Conservation (phyloP, 805 yeast species). For the Wickerhamomyces strasburgensis region DNA sequence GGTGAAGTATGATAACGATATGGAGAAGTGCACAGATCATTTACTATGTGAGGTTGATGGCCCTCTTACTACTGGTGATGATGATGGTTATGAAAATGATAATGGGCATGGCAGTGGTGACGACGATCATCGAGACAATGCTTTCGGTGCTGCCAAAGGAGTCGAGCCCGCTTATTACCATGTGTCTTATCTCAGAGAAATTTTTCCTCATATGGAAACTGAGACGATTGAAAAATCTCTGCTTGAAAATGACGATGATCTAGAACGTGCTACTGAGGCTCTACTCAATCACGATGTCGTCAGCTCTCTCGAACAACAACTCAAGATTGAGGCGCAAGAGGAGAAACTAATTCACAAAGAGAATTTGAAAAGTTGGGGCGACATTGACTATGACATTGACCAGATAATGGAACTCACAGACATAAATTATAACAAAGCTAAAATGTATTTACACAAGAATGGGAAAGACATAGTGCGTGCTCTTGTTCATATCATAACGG, state of each 20-base stretch:
- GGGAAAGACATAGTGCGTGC: constrained; percentile 28
- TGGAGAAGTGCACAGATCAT: too few species aligned
- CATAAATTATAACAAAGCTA: constrained; percentile 16
- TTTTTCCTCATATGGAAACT: constrained; percentile 41
- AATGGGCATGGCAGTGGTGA: too few species aligned
- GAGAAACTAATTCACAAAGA: too few species aligned
- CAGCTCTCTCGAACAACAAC: constrained; percentile 4
- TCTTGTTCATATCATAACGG: constrained; percentile 32
- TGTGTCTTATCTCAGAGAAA: constrained; percentile 26
- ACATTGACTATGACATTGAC: constrained; percentile 12
- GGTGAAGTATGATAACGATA: too few species aligned
- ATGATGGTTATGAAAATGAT: too few species aligned
- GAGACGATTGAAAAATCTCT: constrained; percentile 28
- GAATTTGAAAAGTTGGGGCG: not conserved
- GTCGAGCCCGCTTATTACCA: constrained; percentile 1
- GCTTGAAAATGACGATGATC: constrained; percentile 27
- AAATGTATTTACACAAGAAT: constrained; percentile 27
- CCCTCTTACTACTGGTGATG: too few species aligned
- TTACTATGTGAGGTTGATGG: too few species aligned
- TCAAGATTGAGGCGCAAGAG: not conserved
- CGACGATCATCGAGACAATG: too few species aligned
- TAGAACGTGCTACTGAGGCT: constrained; percentile 28
- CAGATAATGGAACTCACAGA: constrained; percentile 21
- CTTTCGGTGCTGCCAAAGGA: too few species aligned
- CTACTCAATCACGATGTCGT: constrained; percentile 24